Evolutionary conservation across 352 stramenopile species (phyloP), one percentile per base, ranked within the genome.

Genomic region (Pythium myriotylum): DNA sequence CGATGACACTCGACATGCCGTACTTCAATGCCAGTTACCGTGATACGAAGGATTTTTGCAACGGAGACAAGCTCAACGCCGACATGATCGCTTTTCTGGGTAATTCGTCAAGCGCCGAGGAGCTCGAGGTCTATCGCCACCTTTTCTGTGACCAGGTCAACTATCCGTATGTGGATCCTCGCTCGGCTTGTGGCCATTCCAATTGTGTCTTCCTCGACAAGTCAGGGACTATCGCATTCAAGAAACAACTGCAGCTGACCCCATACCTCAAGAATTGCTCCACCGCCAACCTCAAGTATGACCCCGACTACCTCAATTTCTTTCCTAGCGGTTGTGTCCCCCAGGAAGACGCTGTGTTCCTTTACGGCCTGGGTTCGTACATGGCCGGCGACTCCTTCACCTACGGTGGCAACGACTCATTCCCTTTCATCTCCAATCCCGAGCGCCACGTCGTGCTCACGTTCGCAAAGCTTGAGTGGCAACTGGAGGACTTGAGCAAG

Each of bases 151-250:
- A 72, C 54, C 64, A 72, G 4, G 54, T 41, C 5, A 67, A 64
- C 54, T 77, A 77, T 32, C 40, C 71, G 7, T 81, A 77, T 47
- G 65, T 48, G 8, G 53, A 55, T n/a, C 62, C 70, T 3, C 50
- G 50, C 1, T n/a, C 67, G 2, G 68, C 54, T 2, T 82, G 73
- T 22, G 68, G 70, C 12, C 26, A 62, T 1, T 27, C 41, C 0
- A 79, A 62, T 50, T 82, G 71, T 57, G 55, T 82, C 14, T 82
- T 82, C 29, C 37, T 60, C 3, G 70, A 79, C 51, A 43, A 71
- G 22, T 76, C 64, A 2, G 57, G 43, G 16, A 58, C 69, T 17
- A 14, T 65, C 8, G 19, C 65, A 8, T 65, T 79, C 52, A 75
- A 74, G 33, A 65, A 68, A 47, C 68, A 82, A 49, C 40, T 82